Evolutionary conservation across 495 filamentous ascomycete species (phyloP), one percentile per base, ranked within the genome.

Genomic region (Tuber microsphaerosporum): DNA sequence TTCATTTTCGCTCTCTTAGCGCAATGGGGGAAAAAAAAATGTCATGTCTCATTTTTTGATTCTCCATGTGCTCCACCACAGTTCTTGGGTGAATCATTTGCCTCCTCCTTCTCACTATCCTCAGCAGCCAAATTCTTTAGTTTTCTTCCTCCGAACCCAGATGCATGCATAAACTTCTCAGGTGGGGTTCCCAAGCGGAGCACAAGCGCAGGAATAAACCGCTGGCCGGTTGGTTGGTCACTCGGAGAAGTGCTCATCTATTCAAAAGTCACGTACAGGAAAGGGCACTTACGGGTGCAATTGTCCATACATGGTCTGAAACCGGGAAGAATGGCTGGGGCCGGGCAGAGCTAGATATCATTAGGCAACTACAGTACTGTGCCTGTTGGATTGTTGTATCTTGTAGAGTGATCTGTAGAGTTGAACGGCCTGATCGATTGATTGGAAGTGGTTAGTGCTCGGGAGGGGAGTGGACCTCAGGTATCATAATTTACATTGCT

Each of bases 51-150:
- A 65, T 65, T 65, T 65, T 65, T 31, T 65, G 56, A n/a, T 65
- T 65, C 56, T 65, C 31, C 56, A 10, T 65, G n/a, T 65, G 56
- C 56, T 14, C 26, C 56, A 65, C 26, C n/a, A 17, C 31, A 31
- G n/a, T 31, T 65, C 56, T 65, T 12, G 16, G 56, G 56, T 65
- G 56, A 65, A 65, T 65, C 56, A 65, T 65, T 65, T 65, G 56
- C 56, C 56, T 65, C n/a, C n/a, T 31, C 42, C 42, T 26, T 26
- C 48, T 10, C 22, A 56, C 48, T 3, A 22, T 12, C 22, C 10
- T 56, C n/a, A 65, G 26, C 56, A 31, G 56, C 56, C 26, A 31
- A 0, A 31, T 65, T 31, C 31, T 17, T 22, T 22, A 22, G 19
- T 22, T 22, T 56, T 56, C 42, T 12, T 56, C 12, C 22, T 9